Conservation (phyloP, 345 rosid species). For the Camelina neglecta region DNA sequence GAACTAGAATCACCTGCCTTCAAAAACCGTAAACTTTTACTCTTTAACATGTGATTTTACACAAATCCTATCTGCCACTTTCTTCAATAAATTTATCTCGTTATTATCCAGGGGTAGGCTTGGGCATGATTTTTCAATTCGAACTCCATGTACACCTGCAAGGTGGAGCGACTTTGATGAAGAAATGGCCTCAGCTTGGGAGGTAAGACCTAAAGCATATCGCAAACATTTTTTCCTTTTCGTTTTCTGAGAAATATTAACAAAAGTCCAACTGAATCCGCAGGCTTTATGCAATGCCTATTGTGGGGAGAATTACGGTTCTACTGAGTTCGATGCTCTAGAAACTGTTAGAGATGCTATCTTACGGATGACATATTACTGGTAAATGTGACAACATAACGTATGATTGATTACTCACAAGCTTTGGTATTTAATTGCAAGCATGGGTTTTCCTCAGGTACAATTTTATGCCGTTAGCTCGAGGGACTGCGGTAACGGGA, state of each 20-base stretch:
- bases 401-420: neutral
- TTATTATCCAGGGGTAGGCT: slow-evolving; percentile 56
- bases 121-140: slow-evolving; percentile 83
- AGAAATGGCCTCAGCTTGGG: slow-evolving; percentile 93
- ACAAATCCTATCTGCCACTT: neutral
- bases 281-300: slow-evolving; percentile 85
- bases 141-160: slow-evolving; percentile 92
- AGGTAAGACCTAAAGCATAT: slow-evolving; percentile 55
- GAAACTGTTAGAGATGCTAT: slow-evolving; percentile 76
- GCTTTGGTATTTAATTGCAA: slow-evolving; percentile 10
- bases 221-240: neutral
- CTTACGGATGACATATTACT: slow-evolving; percentile 93
- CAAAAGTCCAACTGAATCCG: slow-evolving; percentile 22
- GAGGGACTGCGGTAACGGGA: slow-evolving; percentile 92
- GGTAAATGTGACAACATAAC: slow-evolving; percentile 52
- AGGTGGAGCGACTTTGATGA: slow-evolving; percentile 93
- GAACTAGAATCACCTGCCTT: slow-evolving; percentile 85
- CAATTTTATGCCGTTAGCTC: slow-evolving; percentile 92
- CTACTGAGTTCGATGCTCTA: slow-evolving; percentile 62
- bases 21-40: slow-evolving; percentile 53
- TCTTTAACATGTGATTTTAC: slow-evolving; percentile 6
- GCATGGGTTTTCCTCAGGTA: slow-evolving; percentile 58
- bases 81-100: slow-evolving; percentile 8
- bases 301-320: slow-evolving; percentile 77
- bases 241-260: neutral